Conservation (phyloP, 2,329 filamentous ascomycete species). For the Lasiodiplodia gonubiensis region DNA sequence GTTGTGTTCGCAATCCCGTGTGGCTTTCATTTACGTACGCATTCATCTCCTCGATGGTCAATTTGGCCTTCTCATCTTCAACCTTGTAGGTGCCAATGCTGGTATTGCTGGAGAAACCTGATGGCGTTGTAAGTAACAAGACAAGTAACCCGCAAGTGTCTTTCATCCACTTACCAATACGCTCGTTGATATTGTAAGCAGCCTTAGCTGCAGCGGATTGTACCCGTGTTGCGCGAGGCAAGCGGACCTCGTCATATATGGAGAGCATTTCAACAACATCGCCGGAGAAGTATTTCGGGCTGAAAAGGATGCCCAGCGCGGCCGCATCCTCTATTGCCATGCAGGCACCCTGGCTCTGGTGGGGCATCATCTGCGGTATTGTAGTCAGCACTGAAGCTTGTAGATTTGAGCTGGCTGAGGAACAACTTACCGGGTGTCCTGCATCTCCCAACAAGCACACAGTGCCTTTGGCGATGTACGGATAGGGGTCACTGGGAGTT, state of each 20-base stretch:
- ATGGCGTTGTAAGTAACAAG: not conserved
- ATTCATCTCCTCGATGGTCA: constrained; percentile 75
- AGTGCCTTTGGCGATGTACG: constrained; percentile 32
- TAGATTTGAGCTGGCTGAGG: too few relatives aligned
- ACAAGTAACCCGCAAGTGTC: accelerated
- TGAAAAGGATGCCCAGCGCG: constrained; percentile 67
- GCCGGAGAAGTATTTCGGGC: constrained; percentile 50
- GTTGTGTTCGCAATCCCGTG: not conserved
- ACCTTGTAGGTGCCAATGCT: constrained; percentile 64
- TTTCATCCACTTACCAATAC: constrained; percentile 45
- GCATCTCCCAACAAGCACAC: constrained; percentile 70
- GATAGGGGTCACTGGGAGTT: constrained; percentile 1
- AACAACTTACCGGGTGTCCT: constrained; percentile 35
- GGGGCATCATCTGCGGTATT: constrained; percentile 62
- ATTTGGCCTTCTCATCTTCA: constrained; percentile 63
- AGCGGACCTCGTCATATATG: constrained; percentile 45
- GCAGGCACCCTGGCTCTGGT: constrained; percentile 72
- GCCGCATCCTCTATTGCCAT: constrained; percentile 73
- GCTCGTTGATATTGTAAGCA: constrained; percentile 47
- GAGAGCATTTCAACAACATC: constrained; percentile 41
- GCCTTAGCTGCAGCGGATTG: constrained; percentile 47
- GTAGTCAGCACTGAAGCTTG: not conserved
- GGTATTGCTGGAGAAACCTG: constrained; percentile 64
- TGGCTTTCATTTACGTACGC: constrained; percentile 48
- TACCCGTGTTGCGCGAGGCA: constrained; percentile 47